Base-by-base conservation (phyloP, 1,284 basidiomycete genomes). In the Rhodotorula sp. region DNA sequence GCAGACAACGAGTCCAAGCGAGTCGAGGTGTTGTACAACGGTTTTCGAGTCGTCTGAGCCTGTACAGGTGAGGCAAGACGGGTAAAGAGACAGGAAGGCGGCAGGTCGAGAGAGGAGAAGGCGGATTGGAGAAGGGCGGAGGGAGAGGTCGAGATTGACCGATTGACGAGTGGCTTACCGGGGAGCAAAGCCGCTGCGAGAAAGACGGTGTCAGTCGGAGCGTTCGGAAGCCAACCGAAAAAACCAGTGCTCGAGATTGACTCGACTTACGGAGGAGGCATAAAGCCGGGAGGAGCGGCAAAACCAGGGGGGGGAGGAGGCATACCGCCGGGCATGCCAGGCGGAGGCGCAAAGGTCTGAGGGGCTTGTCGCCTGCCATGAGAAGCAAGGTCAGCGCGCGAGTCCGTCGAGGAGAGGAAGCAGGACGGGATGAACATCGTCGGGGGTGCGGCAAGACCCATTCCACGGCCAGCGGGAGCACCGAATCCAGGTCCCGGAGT, bases 391-490 rank as follows among this genome's bases (percentile, higher is more conserved):
- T 89, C 89, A 69, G 89, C 89, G 28, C 89, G 89, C 68, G 84
- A 85, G 92, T 92, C 67, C 90, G 90, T 69, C 90, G 90, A 56
- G 34, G 13, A 16, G 37, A n/a, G 28, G 10, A 15, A 46, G 22
- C 10, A 26, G 24, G 89, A 89, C 71, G 40, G 24, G n/a, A 30
- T 65, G 15, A 15, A 75, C 75, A 77, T 76, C 56, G 76, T 73
- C n/a, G 68, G 68, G 24, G 74, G 75, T n/a, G 74, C 73, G 48
- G 70, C 70, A 87, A 94, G 89, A 67, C 94, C 94, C 87, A 98
- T 96, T 62, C 96, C 95, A 78, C 95, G 89, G 73, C 96, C 95
- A 67, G 95, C 94, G 78, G 94, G 92, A 83, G 92, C 89, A 76
- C 94, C 96, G 70, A 90, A 87, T 73, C 96, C 96, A 78, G 94